phyloP scores from a whole-genome alignment of 495 filamentous ascomycete genomes.

The Daldinia caldariorum region DNA sequence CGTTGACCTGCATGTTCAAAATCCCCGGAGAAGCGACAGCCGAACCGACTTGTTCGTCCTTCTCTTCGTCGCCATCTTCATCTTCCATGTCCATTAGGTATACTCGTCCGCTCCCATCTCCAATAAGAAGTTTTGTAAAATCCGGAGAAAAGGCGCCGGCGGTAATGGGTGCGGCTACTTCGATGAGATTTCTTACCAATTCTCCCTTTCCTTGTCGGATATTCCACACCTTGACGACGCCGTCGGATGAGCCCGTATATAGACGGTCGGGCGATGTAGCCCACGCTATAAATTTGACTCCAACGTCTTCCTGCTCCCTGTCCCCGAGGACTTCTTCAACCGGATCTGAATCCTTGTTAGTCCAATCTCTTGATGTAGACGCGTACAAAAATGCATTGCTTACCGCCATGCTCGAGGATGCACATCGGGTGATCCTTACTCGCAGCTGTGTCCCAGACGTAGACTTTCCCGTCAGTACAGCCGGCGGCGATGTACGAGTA shows the following conservation, averaged over 20 bases:
- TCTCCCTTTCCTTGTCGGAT: constrained; percentile 64
- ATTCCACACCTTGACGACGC: constrained; percentile 87
- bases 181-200: constrained; percentile 68
- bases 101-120: constrained; percentile 78
- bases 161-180: constrained; percentile 63
- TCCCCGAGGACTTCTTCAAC: constrained; percentile 68
- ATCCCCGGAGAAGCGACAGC: constrained; percentile 27
- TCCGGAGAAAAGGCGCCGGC: constrained; percentile 79
- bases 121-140: constrained; percentile 74
- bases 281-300: constrained; percentile 85
- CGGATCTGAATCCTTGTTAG: constrained; percentile 54
- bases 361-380: neutral
- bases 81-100: constrained; percentile 68
- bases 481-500: constrained; percentile 76
- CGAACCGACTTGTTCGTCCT: constrained; percentile 12
- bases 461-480: constrained; percentile 83
- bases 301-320: constrained; percentile 77
- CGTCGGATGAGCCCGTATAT: constrained; percentile 92
- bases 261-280: constrained; percentile 73
- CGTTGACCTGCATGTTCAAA: constrained; percentile 35
- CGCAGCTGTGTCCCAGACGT: constrained; percentile 83
- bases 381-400: constrained; percentile 27
- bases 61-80: constrained; percentile 42
- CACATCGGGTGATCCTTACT: constrained; percentile 65
- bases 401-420: constrained; percentile 70